Base-by-base conservation (phyloP, 2,329 filamentous ascomycete genomes). In the Epichloe coenophiala region DNA sequence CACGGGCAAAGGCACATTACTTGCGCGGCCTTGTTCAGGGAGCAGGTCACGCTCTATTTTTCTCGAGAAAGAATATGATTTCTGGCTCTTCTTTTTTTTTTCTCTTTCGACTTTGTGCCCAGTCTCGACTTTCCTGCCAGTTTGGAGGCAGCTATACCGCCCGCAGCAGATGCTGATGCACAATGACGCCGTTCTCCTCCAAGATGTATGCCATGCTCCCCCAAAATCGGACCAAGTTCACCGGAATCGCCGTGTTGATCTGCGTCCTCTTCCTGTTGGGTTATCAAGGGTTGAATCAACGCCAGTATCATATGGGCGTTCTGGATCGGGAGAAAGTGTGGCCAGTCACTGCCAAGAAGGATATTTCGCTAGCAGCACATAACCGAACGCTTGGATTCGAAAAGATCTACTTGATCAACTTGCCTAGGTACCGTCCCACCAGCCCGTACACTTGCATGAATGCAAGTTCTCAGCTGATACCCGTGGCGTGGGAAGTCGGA, bases 331-430 rank as follows among this genome's bases (percentile, higher is more conserved):
- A 31, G 8, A 4, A 31, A 9, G 27, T 31, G 8, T 31, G 37
- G 37, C 13, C 37, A n/a, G 13, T 15, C 1, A n/a, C 13, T 15
- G 8, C 5, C n/a, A 39, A 13, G 6, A 6, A 15, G 42, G 47
- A 49, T 38, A 33, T 50, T 13, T 50, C 48, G 3, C 12, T 15
- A 21, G 48, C 48, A 12, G 48, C 48, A 7, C 48, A 50, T 8
- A 50, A 50, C 19, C 9, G 35, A 19, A 50, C 48, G 15, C 36
- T 50, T 19, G 48, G 48, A 2, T 50, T 50, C 17, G 48, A 50
- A 15, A 50, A 45, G 23, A n/a, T 50, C 6, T 50, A 45, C 35
- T 50, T 45, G 7, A 50, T 50, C 3, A 50, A 42, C 36, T 36
- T 50, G 48, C 21, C 41, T n/a, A 12, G 12, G 44, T 21, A 46